Base-by-base conservation (phyloP, 352 stramenopile genomes). In the Phytophthora pistaciae region DNA sequence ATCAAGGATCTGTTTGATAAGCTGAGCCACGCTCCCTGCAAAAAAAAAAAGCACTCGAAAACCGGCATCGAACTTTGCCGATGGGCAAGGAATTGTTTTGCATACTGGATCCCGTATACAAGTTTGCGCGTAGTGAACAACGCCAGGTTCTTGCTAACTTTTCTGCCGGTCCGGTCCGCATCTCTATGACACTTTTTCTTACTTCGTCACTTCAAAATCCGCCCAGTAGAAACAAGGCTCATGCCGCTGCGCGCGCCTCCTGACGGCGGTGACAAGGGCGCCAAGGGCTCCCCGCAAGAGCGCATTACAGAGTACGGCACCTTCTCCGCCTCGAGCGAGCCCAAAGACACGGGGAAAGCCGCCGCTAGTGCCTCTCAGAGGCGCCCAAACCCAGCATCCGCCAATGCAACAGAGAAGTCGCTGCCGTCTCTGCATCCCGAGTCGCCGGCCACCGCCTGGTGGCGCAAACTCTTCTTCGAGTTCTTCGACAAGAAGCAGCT, bases 391-490 rank as follows among this genome's bases (percentile, higher is more conserved):
- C 44, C 18, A 18, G 3, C 48, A 29, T 33, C 52, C 2, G 31
- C 33, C 29, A 42, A 53, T 14, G 13, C 64, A 16, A 14, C 33
- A 27, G 44, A n/a, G 16, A 48, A 5, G 44, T 60, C 14, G 38
- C 60, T 72, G 57, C 60, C 60, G 31, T 27, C 29, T 14, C 23
- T 82, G 16, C 72, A 87, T 38, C 77, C 77, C 8, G 70, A 74
- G 18, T 74, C 77, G n/a, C 42, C 53, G 10, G 25, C 48, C 23
- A 83, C 79, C 33, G 66, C 77, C 60, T 75, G 67, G 56, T 85
- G 79, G 79, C 66, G 79, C 25, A 82, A 80, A 44, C 55, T 87
- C 2, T 64, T 77, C 50, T 78, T 83, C 68, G 58, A 81, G 61
- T 65, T 77, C 38, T 87, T 87, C 56, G 76, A 75, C 65, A 78